phyloP scores from a whole-genome alignment of 345 rosid genomes.

The Salix exigua region DNA sequence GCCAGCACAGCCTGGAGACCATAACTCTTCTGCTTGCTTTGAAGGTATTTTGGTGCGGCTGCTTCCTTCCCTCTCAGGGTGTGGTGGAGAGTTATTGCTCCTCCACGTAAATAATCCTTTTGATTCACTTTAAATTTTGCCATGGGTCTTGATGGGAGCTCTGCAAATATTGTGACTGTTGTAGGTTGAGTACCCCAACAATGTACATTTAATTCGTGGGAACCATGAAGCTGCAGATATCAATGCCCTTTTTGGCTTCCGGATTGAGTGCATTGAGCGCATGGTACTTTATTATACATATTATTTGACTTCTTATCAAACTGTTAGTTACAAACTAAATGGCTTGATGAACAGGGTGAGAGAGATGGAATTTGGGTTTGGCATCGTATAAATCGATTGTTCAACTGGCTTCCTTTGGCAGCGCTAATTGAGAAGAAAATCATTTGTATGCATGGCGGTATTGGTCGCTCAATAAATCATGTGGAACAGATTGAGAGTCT shows the following conservation, averaged over 20 bases:
- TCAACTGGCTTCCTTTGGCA: constrained; percentile 96
- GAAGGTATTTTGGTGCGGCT: constrained; percentile 51
- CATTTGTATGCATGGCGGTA: constrained; percentile 99
- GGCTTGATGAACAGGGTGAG: constrained; percentile 64
- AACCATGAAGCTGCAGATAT: constrained; percentile 99
- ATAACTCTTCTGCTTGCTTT: constrained; percentile 88
- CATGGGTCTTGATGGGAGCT: constrained; percentile 7
- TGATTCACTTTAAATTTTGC: not conserved
- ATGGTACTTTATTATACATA: constrained; percentile 53
- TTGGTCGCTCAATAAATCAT: constrained; percentile 95
- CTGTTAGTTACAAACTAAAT: constrained; percentile 19
- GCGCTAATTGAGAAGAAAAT: constrained; percentile 95
- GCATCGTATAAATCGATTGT: constrained; percentile 95
- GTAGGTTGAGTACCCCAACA: constrained; percentile 87
- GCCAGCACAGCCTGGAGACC: constrained; percentile 98
- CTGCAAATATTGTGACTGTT: constrained; percentile 22
- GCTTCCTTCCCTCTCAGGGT: not conserved
- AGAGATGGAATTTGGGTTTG: constrained; percentile 99
- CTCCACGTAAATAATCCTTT: not conserved
- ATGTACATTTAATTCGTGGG: constrained; percentile 92
- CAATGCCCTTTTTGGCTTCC: constrained; percentile 98
- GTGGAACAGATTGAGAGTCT: constrained; percentile 93
- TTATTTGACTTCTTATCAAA: constrained; percentile 17
- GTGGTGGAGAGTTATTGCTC: not conserved
- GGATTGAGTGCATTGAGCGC: constrained; percentile 96